Conservation (phyloP, 148 eudicot species). For the Rhododendron ferrugineum region DNA sequence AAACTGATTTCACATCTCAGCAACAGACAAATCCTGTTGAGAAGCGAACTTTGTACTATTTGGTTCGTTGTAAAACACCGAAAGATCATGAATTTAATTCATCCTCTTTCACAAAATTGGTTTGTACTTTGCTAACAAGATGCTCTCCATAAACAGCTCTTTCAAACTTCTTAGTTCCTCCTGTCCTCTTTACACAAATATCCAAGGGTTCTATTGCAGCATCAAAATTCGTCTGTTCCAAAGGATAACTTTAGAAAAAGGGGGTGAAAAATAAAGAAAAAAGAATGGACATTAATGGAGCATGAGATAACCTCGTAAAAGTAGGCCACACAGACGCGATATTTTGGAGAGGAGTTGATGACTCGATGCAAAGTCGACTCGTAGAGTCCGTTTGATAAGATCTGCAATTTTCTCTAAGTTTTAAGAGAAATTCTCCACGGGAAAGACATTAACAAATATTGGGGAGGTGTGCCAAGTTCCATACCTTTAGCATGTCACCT, state of each 20-base stretch:
- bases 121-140: conserved; percentile 66
- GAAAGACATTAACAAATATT: not conserved
- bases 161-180: conserved; percentile 57
- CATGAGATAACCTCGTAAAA: conserved; percentile 72
- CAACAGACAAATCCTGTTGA: not conserved
- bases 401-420: conserved; percentile 37
- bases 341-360: conserved; percentile 57
- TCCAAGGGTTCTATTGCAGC: conserved; percentile 81
- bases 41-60: not conserved
- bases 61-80: not conserved
- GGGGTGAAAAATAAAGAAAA: not conserved
- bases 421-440: not conserved
- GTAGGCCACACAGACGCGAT: conserved; percentile 77
- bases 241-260: not conserved
- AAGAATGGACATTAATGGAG: not conserved
- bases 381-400: conserved; percentile 73
- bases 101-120: conserved; percentile 49
- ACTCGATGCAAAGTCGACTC: conserved; percentile 91
- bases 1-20: not conserved
- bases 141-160: conserved; percentile 88
- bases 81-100: conserved; percentile 2
- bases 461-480: conserved; percentile 8
- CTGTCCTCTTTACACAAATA: conserved; percentile 53
- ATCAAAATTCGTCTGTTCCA: conserved; percentile 72
- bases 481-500: conserved; percentile 94